A percentile compares a stretch with the other conserved stretches of the same genome.
Conservation (phyloP, 306 rosid species). For the Myrica gale region DNA sequence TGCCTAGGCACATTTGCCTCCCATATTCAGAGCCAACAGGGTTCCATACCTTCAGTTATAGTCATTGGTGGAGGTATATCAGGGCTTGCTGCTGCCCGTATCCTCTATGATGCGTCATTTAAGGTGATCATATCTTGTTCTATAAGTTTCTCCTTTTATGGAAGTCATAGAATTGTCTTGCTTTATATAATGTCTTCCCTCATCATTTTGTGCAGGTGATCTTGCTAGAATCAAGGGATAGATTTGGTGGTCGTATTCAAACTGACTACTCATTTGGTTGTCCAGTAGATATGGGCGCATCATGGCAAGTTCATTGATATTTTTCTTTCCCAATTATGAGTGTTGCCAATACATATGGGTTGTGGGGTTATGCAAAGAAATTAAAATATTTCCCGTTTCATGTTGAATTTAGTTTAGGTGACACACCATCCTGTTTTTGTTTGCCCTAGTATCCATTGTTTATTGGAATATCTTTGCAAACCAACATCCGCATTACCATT, state of each 20-base stretch:
- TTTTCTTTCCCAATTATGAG: not conserved
- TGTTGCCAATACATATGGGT: not conserved
- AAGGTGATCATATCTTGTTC: conserved; percentile 42
- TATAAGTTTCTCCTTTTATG: not conserved
- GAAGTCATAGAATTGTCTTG: not conserved
- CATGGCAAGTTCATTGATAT: conserved; percentile 50
- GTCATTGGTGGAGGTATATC: conserved; percentile 92
- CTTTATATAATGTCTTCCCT: conserved; percentile 28
- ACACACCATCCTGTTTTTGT: not conserved
- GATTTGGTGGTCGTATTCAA: conserved; percentile 86
- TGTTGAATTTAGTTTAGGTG: not conserved
- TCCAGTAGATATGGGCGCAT: conserved; percentile 93
- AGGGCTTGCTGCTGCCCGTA: conserved; percentile 76
- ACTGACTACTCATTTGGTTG: conserved; percentile 78
- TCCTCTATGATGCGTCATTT: conserved; percentile 71
- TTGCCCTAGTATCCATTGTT: not conserved
- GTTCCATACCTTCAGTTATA: conserved; percentile 60
- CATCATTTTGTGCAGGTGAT: conserved; percentile 47
- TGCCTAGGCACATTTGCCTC: conserved; percentile 42
- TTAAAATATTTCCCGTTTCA: not conserved
- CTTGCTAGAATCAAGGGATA: conserved; percentile 71
- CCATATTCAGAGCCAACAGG: conserved; percentile 34
- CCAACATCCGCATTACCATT: not conserved
- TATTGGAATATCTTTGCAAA: not conserved
- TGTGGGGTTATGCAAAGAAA: not conserved